Percentiles rank a stretch among this genome's conserved stretches.
phyloP scores from a whole-genome alignment of 2,329 filamentous ascomycete genomes.

The Arachnopeziza araneosa region DNA sequence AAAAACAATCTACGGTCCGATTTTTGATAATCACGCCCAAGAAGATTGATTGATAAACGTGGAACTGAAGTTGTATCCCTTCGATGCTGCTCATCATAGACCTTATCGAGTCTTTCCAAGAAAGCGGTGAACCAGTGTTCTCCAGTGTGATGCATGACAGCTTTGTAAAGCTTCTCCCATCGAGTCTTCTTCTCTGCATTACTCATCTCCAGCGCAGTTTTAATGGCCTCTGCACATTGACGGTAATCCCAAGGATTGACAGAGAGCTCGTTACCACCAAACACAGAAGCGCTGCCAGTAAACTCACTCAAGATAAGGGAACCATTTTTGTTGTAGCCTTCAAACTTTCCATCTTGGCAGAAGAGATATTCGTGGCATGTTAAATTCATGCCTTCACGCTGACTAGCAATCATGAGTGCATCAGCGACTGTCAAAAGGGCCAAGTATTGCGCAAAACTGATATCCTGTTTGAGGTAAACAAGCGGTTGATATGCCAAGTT shows the following conservation, averaged over 20 bases:
- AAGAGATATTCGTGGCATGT: constrained; percentile 92
- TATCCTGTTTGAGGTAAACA: constrained; percentile 91
- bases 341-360: constrained; percentile 77
- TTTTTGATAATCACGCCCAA: constrained; percentile 61
- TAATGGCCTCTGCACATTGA: constrained; percentile 80
- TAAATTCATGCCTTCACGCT: constrained; percentile 96
- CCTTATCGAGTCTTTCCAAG: constrained; percentile 61
- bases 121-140: constrained; percentile 81
- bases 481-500: constrained; percentile 89
- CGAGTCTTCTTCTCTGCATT: constrained; percentile 66
- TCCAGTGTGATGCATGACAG: constrained; percentile 77
- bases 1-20: constrained; percentile 74
- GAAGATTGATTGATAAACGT: constrained; percentile 63
- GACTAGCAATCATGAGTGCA: constrained; percentile 87
- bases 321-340: constrained; percentile 70
- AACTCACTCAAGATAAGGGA: constrained; percentile 93
- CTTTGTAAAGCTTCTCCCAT: constrained; percentile 68
- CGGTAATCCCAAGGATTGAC: constrained; percentile 97
- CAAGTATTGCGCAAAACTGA: constrained; percentile 89
- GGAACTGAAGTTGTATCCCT: constrained; percentile 84
- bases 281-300: constrained; percentile 83
- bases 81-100: constrained; percentile 77
- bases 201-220: constrained; percentile 73
- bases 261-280: constrained; percentile 71
- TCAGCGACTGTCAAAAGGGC: constrained; percentile 86